A percentile compares a stretch with the other conserved stretches of the same genome.
Conservation (phyloP, 2,329 filamentous ascomycete species). For the Fusarium sp. region DNA sequence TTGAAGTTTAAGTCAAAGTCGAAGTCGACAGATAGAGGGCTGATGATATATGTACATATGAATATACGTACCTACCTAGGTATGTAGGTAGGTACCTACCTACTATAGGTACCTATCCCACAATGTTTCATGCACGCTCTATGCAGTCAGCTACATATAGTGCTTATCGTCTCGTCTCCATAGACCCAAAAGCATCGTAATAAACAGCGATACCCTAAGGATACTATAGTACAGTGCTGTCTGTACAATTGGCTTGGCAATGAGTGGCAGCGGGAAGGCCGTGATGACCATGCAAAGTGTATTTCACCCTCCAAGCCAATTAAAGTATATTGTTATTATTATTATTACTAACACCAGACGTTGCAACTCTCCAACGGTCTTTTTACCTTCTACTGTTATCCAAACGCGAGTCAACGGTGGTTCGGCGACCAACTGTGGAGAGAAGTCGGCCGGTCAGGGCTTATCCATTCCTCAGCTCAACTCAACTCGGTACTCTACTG, state of each 20-base stretch:
- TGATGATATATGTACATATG: background rate
- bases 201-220: background rate
- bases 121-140: background rate
- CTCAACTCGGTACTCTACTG: background rate
- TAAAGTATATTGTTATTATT: background rate
- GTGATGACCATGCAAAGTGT: slow-evolving; percentile 7
- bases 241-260: background rate
- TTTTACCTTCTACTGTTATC: slow-evolving; percentile 16
- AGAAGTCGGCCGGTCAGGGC: background rate
- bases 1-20: background rate
- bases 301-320: background rate
- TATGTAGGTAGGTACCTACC: no score
- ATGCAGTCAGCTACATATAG: background rate
- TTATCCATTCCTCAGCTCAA: slow-evolving; percentile 37
- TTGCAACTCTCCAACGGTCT: slow-evolving; percentile 9
- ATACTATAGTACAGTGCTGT: background rate
- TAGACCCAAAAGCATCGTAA: background rate
- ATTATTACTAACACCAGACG: slow-evolving; percentile 2
- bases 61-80: background rate
- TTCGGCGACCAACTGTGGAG: slow-evolving; percentile 1
- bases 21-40: background rate
- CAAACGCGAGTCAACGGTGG: slow-evolving; percentile 8
- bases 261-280: background rate
- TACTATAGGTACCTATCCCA: no score
- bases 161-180: background rate